Conservation (phyloP, 306 rosid species). For the Malus fusca region DNA sequence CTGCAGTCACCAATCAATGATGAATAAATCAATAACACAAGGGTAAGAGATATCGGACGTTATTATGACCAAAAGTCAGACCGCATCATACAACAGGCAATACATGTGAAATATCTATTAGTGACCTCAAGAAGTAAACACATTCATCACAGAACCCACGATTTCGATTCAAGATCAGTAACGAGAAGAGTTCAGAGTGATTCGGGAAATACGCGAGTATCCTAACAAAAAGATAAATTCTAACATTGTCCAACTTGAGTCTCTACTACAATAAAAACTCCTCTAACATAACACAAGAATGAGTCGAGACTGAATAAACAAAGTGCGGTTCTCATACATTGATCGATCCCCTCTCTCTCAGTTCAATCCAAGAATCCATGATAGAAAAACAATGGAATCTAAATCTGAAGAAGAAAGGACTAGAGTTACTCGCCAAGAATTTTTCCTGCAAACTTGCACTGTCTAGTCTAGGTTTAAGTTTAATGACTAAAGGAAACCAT, state of each 20-base stretch:
- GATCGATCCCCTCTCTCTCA: too few relatives aligned
- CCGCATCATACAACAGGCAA: not conserved
- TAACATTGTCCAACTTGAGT: not conserved
- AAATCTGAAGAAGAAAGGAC: not conserved
- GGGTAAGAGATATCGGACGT: not conserved
- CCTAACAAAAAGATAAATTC: not conserved
- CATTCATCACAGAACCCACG: not conserved
- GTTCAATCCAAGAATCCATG: not conserved
- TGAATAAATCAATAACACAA: not conserved
- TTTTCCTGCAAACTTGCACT: not conserved
- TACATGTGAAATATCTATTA: not conserved
- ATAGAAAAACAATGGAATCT: not conserved
- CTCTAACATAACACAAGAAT: not conserved
- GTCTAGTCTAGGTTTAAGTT: not conserved
- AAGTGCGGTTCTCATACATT: not conserved
- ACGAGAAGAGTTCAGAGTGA: too few relatives aligned
- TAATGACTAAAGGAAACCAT: not conserved
- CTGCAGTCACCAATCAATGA: slow-evolving; percentile 11
- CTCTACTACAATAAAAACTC: too few relatives aligned
- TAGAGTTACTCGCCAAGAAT: not conserved
- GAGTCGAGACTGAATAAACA: not conserved
- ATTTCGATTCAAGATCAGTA: not conserved
- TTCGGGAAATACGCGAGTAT: not conserved
- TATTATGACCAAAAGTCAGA: not conserved
- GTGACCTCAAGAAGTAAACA: not conserved